Evolutionary conservation across 208 protist genomes (phyloP).

Genomic region (Acanthamoeba pearcei): DNA sequence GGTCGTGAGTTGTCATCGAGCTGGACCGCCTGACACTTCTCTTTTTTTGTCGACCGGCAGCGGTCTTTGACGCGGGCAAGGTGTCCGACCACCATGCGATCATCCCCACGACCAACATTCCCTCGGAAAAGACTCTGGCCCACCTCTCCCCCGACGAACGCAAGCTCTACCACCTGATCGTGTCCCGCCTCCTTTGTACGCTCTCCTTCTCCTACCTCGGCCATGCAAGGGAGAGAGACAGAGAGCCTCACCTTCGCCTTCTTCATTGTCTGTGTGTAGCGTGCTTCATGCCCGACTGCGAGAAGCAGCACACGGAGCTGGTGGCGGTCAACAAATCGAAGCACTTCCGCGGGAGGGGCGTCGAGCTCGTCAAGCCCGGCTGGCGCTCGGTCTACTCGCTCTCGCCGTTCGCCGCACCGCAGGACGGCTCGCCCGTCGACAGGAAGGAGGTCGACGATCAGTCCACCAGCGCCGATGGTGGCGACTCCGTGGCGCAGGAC

Average conservation of each 20-base stretch:
- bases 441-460: not conserved
- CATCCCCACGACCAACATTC: conserved; percentile 63
- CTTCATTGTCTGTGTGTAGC: not conserved
- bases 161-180: conserved; percentile 59
- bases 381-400: conserved; percentile 55
- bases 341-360: conserved; percentile 25
- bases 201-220: not conserved
- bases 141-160: conserved; percentile 44
- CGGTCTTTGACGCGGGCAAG: conserved; percentile 62
- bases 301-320: conserved; percentile 69
- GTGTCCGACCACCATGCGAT: conserved; percentile 73
- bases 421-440: not conserved
- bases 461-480: not conserved
- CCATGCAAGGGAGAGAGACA: not conserved
- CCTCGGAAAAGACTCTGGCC: conserved; percentile 19
- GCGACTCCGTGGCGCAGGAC: not conserved
- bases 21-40: not conserved
- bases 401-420: not conserved
- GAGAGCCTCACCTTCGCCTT: not conserved
- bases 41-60: conserved; percentile 2
- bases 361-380: conserved; percentile 46
- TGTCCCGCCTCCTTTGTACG: conserved; percentile 48
- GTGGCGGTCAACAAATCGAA: conserved; percentile 53
- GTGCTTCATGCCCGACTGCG: conserved; percentile 72
- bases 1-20: not conserved